These are phyloP conservation scores for Populus pruinosa DNA, from an alignment of 345 rosid genomes.

Conservation along the genomic window DNA sequence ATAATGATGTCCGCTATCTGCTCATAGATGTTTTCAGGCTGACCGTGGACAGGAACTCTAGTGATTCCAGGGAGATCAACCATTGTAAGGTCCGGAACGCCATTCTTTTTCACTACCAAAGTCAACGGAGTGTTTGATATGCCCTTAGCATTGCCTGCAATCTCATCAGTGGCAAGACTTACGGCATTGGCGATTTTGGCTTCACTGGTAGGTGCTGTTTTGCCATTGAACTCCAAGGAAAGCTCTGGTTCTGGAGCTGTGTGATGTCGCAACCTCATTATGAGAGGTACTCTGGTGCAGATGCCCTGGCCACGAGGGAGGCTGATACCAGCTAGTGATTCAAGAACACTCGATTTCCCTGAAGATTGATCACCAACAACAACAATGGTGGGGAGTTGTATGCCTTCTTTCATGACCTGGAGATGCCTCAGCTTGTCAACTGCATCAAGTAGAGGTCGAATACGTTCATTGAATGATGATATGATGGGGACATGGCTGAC, in stretches of 20 bases:
- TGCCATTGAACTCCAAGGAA: constrained; percentile 33
- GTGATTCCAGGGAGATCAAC: constrained; percentile 62
- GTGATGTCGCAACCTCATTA: too few relatives aligned
- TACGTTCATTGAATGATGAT: constrained; percentile 31
- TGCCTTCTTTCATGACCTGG: constrained; percentile 34
- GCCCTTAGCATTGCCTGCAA: constrained; percentile 46
- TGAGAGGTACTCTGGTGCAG: too few relatives aligned
- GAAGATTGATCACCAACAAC: constrained; percentile 38
- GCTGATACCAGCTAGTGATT: too few relatives aligned
- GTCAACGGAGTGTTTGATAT: constrained; percentile 41
- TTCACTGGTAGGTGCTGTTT: constrained; percentile 25
- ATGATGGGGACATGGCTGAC: too few relatives aligned
- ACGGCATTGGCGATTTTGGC: constrained; percentile 28
- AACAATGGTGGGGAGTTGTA: constrained; percentile 35
- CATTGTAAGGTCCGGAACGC: constrained; percentile 50
- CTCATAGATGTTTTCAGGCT: constrained; percentile 37
- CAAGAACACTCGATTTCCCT: constrained; percentile 38
- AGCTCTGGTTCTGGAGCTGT: constrained; percentile 14
- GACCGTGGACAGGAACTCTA: constrained; percentile 44
- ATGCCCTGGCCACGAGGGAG: too few relatives aligned
- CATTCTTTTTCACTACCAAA: constrained; percentile 35
- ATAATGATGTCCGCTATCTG: too few relatives aligned
- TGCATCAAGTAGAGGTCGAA: constrained; percentile 46
- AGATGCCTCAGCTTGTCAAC: constrained; percentile 42
- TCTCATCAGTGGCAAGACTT: constrained; percentile 35